Evolutionary conservation across 2,329 filamentous ascomycete species (phyloP).

Genomic region (Exophiala bonariae): DNA sequence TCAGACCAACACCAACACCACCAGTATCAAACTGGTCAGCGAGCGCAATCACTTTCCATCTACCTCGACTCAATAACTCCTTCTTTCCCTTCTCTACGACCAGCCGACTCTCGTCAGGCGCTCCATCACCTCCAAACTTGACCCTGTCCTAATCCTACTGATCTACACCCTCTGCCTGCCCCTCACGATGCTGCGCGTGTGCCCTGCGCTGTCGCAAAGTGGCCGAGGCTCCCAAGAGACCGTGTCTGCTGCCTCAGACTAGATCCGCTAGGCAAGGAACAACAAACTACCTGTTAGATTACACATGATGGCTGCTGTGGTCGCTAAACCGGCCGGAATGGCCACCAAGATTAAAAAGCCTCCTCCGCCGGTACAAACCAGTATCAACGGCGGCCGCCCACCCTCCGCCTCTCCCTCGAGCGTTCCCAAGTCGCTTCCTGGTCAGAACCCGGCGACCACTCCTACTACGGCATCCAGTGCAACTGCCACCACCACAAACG

Average conservation of each 20-base stretch:
- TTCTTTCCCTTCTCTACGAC: background rate
- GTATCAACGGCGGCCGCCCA: conserved; percentile 57
- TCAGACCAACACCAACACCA: background rate
- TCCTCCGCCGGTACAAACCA: conserved; percentile 57
- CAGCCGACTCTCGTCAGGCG: background rate
- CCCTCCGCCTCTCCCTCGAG: conserved; percentile 59
- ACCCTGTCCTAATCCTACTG: background rate
- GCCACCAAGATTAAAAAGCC: conserved; percentile 30
- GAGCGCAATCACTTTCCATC: background rate
- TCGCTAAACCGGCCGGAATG: conserved; percentile 23
- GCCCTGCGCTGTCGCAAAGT: conserved; percentile 21
- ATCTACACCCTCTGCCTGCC: conserved; percentile 12
- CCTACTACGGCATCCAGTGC: conserved; percentile 35
- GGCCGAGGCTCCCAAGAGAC: conserved; percentile 16
- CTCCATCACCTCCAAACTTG: background rate
- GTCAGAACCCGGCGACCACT: conserved; percentile 24
- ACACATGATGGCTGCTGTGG: conserved; percentile 24
- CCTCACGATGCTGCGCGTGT: conserved; percentile 27
- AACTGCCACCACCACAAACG: conserved; percentile 43
- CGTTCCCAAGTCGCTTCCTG: conserved; percentile 57
- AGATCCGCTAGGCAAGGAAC: conserved; percentile 3
- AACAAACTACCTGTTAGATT: background rate
- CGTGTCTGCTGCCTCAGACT: conserved; percentile 14
- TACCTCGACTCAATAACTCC: background rate
- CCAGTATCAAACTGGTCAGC: background rate